A percentile compares a stretch with the other conserved stretches of the same genome.
Conservation (phyloP, 2,329 filamentous ascomycete species). For the Ceratocystis lukuohia region DNA sequence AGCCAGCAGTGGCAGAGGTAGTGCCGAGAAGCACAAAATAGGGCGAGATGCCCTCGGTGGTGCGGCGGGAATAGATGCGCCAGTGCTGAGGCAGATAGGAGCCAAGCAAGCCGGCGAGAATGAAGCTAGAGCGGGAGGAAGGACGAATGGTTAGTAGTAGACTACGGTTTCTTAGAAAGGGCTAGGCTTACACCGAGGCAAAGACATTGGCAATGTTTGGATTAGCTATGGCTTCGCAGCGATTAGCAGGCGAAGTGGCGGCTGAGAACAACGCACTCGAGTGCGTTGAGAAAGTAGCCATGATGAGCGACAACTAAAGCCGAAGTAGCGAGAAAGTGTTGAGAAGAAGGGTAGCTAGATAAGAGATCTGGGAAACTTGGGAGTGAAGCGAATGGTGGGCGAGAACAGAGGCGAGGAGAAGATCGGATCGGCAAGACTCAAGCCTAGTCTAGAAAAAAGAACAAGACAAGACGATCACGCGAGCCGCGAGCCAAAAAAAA, state of each 20-base stretch:
- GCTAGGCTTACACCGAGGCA: constrained; percentile 19
- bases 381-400: background rate
- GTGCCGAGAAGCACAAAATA: constrained; percentile 92
- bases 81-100: constrained; percentile 93
- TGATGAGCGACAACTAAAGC: constrained; percentile 13
- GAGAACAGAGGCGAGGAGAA: background rate
- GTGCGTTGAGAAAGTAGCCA: constrained; percentile 24
- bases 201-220: constrained; percentile 19
- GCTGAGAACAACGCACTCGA: constrained; percentile 11
- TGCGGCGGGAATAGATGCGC: constrained; percentile 73
- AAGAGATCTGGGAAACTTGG: background rate
- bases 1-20: constrained; percentile 73
- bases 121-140: constrained; percentile 36
- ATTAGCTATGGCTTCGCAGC: constrained; percentile 20
- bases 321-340: too few species aligned
- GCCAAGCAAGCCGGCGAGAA: constrained; percentile 74
- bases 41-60: constrained; percentile 87
- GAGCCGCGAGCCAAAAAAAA: background rate
- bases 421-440: background rate
- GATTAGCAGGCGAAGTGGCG: constrained; percentile 12
- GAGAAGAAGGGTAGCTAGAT: background rate
- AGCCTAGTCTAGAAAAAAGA: too few species aligned
- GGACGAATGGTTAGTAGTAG: background rate
- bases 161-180: background rate
- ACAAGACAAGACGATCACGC: background rate